phyloP scores from a whole-genome alignment of 2,329 filamentous ascomycete genomes.

The Exophiala phaeomuriformis region DNA sequence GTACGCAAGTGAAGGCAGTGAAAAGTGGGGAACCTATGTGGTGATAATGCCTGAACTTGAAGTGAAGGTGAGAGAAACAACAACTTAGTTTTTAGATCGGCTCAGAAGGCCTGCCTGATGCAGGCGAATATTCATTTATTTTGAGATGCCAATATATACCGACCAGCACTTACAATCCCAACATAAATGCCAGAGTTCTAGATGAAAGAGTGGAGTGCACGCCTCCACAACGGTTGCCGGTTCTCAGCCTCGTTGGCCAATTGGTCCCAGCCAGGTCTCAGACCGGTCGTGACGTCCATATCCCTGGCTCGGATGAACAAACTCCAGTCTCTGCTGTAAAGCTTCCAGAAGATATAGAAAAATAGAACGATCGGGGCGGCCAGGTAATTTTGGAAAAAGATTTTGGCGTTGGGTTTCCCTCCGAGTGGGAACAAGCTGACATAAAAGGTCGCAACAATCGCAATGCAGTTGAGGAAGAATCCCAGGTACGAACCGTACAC shows the following conservation, averaged over 20 bases:
- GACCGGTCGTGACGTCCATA: constrained; percentile 15
- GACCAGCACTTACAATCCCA: too few relatives aligned
- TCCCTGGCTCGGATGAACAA: constrained; percentile 8
- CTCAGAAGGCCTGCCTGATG: too few relatives aligned
- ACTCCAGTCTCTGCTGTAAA: constrained; percentile 17
- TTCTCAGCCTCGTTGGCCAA: not conserved
- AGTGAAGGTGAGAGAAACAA: too few relatives aligned
- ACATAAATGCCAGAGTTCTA: not conserved
- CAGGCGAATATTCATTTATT: too few relatives aligned
- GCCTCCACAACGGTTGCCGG: not conserved
- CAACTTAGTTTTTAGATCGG: too few relatives aligned
- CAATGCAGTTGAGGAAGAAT: constrained; percentile 64
- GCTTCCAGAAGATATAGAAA: constrained; percentile 39
- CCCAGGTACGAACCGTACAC: constrained; percentile 74
- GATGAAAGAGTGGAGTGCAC: constrained; percentile 4
- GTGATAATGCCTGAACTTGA: too few relatives aligned
- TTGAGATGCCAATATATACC: too few relatives aligned
- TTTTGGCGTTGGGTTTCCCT: constrained; percentile 31
- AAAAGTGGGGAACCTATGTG: too few relatives aligned
- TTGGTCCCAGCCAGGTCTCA: constrained; percentile 9
- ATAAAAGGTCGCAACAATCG: constrained; percentile 82
- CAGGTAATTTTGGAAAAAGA: constrained; percentile 44
- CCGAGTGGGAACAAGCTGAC: constrained; percentile 69
- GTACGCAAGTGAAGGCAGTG: too few relatives aligned
- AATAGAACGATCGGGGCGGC: constrained; percentile 39